Evolutionary conservation across 164 flowering plant genomes (phyloP).

Genomic region (Stephania japonica): DNA sequence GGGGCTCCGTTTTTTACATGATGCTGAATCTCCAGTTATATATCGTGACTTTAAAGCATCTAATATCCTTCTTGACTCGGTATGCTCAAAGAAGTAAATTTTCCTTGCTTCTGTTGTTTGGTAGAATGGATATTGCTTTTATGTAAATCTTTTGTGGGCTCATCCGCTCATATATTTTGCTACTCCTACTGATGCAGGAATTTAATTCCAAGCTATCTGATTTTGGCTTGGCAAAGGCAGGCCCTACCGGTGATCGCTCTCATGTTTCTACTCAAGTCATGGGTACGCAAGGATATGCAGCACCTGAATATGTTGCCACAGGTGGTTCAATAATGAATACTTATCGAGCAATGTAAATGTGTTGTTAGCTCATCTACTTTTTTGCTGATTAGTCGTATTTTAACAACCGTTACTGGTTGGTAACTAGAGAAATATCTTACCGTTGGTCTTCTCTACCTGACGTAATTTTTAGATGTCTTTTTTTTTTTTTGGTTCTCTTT

Average conservation of each 20-base stretch:
- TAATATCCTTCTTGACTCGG: constrained; percentile 80
- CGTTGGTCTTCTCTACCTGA: background rate
- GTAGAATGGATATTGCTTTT: background rate
- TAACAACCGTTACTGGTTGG: background rate
- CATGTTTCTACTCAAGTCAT: constrained; percentile 92
- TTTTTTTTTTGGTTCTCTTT: no score
- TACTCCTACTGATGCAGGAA: constrained; percentile 49
- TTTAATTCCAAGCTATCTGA: constrained; percentile 83
- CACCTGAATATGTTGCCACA: constrained; percentile 90
- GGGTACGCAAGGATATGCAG: constrained; percentile 96
- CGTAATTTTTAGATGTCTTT: background rate
- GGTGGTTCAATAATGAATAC: constrained; percentile 24
- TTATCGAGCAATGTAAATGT: no score
- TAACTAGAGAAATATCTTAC: background rate
- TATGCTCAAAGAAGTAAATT: constrained; percentile 21
- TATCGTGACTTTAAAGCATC: constrained; percentile 88
- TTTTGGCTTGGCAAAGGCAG: constrained; percentile 93
- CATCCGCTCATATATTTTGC: background rate
- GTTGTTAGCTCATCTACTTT: no score
- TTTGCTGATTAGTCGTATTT: background rate
- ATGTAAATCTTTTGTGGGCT: background rate
- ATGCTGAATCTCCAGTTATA: constrained; percentile 70
- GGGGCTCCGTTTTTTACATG: constrained; percentile 82
- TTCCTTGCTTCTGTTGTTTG: background rate
- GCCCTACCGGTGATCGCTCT: constrained; percentile 85